Evolutionary conservation across 495 filamentous ascomycete species (phyloP).

Genomic region (Penicillium fimorum): DNA sequence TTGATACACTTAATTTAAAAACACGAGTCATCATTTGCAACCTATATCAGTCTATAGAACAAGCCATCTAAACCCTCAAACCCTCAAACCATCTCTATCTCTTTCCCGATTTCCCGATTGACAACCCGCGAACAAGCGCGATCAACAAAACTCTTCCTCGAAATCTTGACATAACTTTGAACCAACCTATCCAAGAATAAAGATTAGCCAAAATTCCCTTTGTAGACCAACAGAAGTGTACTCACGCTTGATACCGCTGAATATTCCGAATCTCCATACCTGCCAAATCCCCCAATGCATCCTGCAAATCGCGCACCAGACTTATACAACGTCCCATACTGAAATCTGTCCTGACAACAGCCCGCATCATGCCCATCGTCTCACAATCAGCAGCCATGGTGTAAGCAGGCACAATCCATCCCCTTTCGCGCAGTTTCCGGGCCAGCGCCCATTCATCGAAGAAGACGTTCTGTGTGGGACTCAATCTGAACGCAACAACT

Average conservation of each 20-base stretch:
- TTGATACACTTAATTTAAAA: neutral
- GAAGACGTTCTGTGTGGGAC: slow-evolving; percentile 52
- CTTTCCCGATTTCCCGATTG: neutral
- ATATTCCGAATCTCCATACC: slow-evolving; percentile 59
- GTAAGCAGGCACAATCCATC: slow-evolving; percentile 89
- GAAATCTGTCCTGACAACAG: slow-evolving; percentile 89
- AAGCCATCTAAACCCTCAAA: neutral
- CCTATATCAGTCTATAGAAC: neutral
- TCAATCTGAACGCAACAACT: slow-evolving; percentile 76
- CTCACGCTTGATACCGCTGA: slow-evolving; percentile 55
- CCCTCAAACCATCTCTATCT: neutral
- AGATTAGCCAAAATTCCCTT: neutral
- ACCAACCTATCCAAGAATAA: neutral
- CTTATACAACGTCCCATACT: slow-evolving; percentile 67
- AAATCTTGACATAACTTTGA: slow-evolving; percentile 5
- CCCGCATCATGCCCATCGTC: slow-evolving; percentile 75
- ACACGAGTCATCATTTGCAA: neutral
- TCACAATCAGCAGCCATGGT: slow-evolving; percentile 84
- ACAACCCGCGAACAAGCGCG: slow-evolving; percentile 1
- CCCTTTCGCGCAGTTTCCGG: slow-evolving; percentile 71
- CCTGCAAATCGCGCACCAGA: slow-evolving; percentile 67
- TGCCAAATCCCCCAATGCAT: slow-evolving; percentile 65
- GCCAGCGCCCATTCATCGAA: slow-evolving; percentile 82
- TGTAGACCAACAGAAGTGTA: slow-evolving; percentile 4
- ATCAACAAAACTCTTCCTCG: slow-evolving; percentile 3